Evolutionary conservation across 805 yeast genomes (phyloP), one percentile per base, ranked within the genome.

Genomic region (Candida methanosorbosa): DNA sequence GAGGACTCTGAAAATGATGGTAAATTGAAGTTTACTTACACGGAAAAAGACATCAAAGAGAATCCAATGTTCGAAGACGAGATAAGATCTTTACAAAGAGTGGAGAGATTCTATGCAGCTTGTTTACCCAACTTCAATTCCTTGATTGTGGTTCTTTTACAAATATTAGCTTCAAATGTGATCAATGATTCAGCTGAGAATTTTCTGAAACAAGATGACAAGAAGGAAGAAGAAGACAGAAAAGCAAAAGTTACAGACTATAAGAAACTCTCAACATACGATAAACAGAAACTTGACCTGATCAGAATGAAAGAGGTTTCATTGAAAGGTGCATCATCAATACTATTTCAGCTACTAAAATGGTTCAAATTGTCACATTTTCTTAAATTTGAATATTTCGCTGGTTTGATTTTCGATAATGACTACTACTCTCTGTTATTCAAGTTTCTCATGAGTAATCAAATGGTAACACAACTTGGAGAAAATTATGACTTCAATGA

Each of bases 301-400:
- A 40, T 64, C 5, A 66, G 80, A 41, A 61, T 72, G n/a, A 80
- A 78, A 42, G 90, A 82, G 45, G 57, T 74, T 3, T 61, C 78
- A 1, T 48, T 80, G 34, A 81, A 78, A 43, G 71, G 79, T 4
- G 60, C 79, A 2, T 63, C 80, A 0, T 71, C 72, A 2, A 67
- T 76, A 2, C 36, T 85, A 1, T 45, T 60, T 9, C 45, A 73
- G 16, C 50, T 92, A 16, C 51, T 80, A 23, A 71, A 70, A 46
- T 88, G 97, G 96, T 80, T 84, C 52, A 83, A 82, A 50, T 54
- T 69, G 9, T 80, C 75, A 30, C 96, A 92, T 52, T 61, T 86
- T 2, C 54, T 88, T 42, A 88, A 90, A 53, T 78, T 70, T 52
- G 94, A 86, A 52, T 83, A 79, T 46, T 59, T 90, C 12, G 56